phyloP scores from a whole-genome alignment of 1,284 basidiomycete genomes.

The Fistulina hepatica region DNA sequence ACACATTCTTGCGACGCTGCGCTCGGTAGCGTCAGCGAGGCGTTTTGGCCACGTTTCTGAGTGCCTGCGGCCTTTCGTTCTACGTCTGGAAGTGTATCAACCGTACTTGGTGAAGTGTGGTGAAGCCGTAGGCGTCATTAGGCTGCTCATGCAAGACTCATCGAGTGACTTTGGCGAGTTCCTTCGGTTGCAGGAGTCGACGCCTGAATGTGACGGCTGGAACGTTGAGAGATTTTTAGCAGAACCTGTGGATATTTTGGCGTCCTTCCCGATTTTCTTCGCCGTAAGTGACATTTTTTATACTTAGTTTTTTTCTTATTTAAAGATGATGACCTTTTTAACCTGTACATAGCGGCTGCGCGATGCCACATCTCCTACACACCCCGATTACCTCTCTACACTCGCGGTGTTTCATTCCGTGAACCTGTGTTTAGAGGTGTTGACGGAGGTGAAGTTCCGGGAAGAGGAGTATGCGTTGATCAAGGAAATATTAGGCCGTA shows the following conservation, averaged over 20 bases:
- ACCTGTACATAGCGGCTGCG: slow-evolving; percentile 34
- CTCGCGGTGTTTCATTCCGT: slow-evolving; percentile 57
- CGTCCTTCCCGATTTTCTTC: slow-evolving; percentile 64
- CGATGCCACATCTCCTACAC: slow-evolving; percentile 54
- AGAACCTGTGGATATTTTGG: slow-evolving; percentile 67
- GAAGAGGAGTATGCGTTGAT: slow-evolving; percentile 75
- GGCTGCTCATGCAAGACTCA: slow-evolving; percentile 39
- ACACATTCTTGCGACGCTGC: slow-evolving; percentile 45
- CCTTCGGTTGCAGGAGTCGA: slow-evolving; percentile 58
- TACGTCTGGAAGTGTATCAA: slow-evolving; percentile 69
- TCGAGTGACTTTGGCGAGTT: slow-evolving; percentile 76
- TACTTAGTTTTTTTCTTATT: slow-evolving; percentile 1
- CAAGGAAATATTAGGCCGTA: slow-evolving; percentile 46
- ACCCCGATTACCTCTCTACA: slow-evolving; percentile 58
- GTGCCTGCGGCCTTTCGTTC: slow-evolving; percentile 46
- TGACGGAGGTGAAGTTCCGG: slow-evolving; percentile 73
- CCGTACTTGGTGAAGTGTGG: slow-evolving; percentile 73
- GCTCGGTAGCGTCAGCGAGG: slow-evolving; percentile 34
- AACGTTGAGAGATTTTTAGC: slow-evolving; percentile 56
- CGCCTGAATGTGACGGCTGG: slow-evolving; percentile 45
- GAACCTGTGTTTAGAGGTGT: slow-evolving; percentile 57
- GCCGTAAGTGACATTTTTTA: slow-evolving; percentile 38
- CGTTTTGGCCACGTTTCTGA: slow-evolving; percentile 44
- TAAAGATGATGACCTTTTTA: neutral
- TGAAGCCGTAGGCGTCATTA: slow-evolving; percentile 44